These are phyloP conservation scores for Penicillium sp. DNA, from an alignment of 2,329 filamentous ascomycete genomes.

Conservation along the genomic window DNA sequence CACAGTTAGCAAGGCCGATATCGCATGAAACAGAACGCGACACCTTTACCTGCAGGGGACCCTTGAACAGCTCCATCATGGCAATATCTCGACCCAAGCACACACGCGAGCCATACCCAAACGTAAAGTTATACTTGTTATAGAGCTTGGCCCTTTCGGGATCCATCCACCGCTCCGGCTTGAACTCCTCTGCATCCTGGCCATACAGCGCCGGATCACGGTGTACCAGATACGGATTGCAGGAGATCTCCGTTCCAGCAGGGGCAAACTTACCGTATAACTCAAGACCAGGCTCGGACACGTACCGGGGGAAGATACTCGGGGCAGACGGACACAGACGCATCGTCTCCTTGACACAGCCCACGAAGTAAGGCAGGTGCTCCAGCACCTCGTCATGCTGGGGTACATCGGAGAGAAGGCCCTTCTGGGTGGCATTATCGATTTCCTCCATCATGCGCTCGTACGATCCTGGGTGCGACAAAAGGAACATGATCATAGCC, in stretches of 20 bases:
- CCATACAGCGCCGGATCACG: conserved; percentile 49
- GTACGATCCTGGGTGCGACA: conserved; percentile 48
- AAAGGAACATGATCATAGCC: conserved; percentile 51
- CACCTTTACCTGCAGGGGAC: conserved; percentile 36
- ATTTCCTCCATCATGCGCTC: conserved; percentile 54
- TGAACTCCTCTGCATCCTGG: conserved; percentile 45
- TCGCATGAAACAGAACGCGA: not conserved
- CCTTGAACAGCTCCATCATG: conserved; percentile 58
- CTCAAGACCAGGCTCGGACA: conserved; percentile 41
- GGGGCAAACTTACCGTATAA: conserved; percentile 48
- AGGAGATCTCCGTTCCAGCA: conserved; percentile 51
- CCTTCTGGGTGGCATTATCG: conserved; percentile 41
- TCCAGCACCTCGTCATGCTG: conserved; percentile 50
- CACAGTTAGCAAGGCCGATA: conserved; percentile 7
- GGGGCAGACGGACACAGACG: conserved; percentile 56
- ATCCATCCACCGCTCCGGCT: conserved; percentile 49
- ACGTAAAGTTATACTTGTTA: conserved; percentile 54
- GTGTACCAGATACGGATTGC: conserved; percentile 54
- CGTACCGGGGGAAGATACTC: conserved; percentile 56
- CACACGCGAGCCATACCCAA: conserved; percentile 55
- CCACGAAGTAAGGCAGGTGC: conserved; percentile 54
- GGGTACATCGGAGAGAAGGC: conserved; percentile 38
- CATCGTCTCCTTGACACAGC: conserved; percentile 56
- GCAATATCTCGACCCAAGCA: conserved; percentile 57
- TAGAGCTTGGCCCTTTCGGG: conserved; percentile 46